Base-by-base conservation (phyloP, 2,329 filamentous ascomycete genomes). In the Fusarium armeniacum region DNA sequence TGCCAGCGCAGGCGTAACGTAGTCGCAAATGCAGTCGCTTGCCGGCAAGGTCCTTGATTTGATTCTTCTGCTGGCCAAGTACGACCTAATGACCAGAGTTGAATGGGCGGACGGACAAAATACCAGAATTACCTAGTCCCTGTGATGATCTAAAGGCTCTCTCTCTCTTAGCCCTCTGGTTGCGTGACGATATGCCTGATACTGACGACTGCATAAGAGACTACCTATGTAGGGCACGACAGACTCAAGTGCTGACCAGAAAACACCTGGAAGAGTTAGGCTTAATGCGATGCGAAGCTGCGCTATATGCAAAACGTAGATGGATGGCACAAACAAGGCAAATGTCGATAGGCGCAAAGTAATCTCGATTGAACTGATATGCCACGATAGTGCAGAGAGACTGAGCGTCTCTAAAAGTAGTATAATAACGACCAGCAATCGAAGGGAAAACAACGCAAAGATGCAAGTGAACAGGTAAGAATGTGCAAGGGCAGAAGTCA, bases 141-240 rank as follows among this genome's bases (percentile, higher is more conserved):
- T 61, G 24, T 51, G 41, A 45, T 58, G 50, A 36, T 58, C 33
- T 58, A 33, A 44, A 49, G 47, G 40, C 15, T 58, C 64, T 30
- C 28, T 30, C 28, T 30, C 28, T 30, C 10, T 49, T 22, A 47
- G 43, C 18, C 18, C 33, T 51, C 33, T 40, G 49, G 28, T 54
- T 69, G 67, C 57, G 49, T 51, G 58, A 53, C 30, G 67, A 68
- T 54, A 44, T 55, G 54, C 58, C 63, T 70, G 67, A 65, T 58
- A 70, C 45, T 55, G 59, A 38, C 41, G 49, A 56, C 47, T 38
- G 61, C 44, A 61, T 49, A 33, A 62, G 45, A 60, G 44, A 40
- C 36, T 40, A 40, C 36, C n/a, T 40, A 40, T 12, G n/a, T 22
- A 40, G 36, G 36, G 36, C 36, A 40, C 36, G 6, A 40, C 11